A percentile compares a stretch with the other conserved stretches of the same genome.
These are phyloP conservation scores for Monilinia laxa DNA, from an alignment of 2,329 filamentous ascomycete genomes.

Conservation along the genomic window DNA sequence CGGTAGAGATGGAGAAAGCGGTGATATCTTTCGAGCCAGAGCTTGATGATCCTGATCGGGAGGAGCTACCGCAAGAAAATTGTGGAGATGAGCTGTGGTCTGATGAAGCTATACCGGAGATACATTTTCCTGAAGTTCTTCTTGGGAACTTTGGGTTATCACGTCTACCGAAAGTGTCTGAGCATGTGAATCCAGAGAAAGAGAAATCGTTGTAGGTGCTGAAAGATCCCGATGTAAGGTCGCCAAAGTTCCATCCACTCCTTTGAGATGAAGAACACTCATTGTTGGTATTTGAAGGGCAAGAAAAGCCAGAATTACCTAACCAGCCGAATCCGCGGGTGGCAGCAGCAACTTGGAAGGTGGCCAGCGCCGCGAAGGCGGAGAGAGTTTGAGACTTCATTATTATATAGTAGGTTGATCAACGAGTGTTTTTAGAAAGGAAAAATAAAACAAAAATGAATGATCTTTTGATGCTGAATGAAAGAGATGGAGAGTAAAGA, in stretches of 20 bases:
- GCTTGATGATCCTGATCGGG: not conserved
- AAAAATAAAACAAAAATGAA: constrained; percentile 37
- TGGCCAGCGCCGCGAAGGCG: constrained; percentile 24
- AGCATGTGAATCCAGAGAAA: constrained; percentile 72
- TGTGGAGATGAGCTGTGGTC: constrained; percentile 53
- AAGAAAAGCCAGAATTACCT: constrained; percentile 57
- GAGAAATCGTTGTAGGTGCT: constrained; percentile 67
- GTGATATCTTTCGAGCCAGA: constrained; percentile 42
- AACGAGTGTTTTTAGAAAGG: constrained; percentile 32
- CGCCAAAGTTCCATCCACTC: constrained; percentile 69
- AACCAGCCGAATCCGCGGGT: constrained; percentile 46
- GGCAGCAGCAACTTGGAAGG: constrained; percentile 49
- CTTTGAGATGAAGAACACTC: constrained; percentile 70
- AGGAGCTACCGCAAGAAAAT: constrained; percentile 52
- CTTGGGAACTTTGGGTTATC: constrained; percentile 47
- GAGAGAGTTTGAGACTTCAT: constrained; percentile 44
- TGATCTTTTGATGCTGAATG: constrained; percentile 34
- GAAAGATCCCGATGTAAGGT: constrained; percentile 62
- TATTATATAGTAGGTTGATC: constrained; percentile 35
- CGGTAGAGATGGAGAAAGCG: constrained; percentile 70
- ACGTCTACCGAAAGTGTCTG: constrained; percentile 59
- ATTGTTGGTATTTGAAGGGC: constrained; percentile 73
- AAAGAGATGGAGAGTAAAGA: constrained; percentile 43
- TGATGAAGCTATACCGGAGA: constrained; percentile 52
- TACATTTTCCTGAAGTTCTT: constrained; percentile 51